Percentiles rank a stretch among this genome's conserved stretches.
These are phyloP conservation scores for Aspergillus fructus DNA, from an alignment of 2,329 filamentous ascomycete genomes.

Conservation along the genomic window DNA sequence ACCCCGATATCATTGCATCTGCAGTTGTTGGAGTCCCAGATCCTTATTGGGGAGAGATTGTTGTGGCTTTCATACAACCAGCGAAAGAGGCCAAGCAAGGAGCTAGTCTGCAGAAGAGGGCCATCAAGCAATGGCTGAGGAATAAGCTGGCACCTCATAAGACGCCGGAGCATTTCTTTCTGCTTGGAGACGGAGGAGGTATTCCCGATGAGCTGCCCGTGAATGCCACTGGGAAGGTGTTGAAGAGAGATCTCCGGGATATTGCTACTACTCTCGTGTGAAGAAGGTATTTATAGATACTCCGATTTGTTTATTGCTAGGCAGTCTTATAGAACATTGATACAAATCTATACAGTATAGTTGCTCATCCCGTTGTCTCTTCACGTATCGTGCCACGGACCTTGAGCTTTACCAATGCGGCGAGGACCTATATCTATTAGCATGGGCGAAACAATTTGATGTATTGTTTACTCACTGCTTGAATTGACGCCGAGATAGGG, in stretches of 20 bases:
- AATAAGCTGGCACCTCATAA: slow-evolving; percentile 63
- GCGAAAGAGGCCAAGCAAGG: neutral
- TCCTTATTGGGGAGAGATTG: slow-evolving; percentile 44
- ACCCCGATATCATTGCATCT: slow-evolving; percentile 58
- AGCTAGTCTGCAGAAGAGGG: slow-evolving; percentile 38
- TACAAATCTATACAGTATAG: no score
- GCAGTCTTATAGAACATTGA: no score
- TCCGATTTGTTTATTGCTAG: no score
- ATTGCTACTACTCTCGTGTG: neutral
- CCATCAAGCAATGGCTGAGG: slow-evolving; percentile 61
- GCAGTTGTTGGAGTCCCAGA: slow-evolving; percentile 62
- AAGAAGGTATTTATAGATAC: no score
- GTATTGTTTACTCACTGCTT: no score
- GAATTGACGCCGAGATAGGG: no score
- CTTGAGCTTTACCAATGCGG: no score
- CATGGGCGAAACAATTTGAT: no score
- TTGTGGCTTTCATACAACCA: slow-evolving; percentile 1
- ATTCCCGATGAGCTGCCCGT: slow-evolving; percentile 55
- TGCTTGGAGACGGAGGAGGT: slow-evolving; percentile 59
- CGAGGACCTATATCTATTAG: no score
- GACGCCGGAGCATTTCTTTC: slow-evolving; percentile 70
- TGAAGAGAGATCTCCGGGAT: slow-evolving; percentile 43
- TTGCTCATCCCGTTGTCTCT: no score
- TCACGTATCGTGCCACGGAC: no score
- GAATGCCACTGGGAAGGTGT: slow-evolving; percentile 68